Percentiles rank a stretch among this genome's conserved stretches.
Conservation (phyloP, 2,329 filamentous ascomycete genomes). For the Pyrenophora tritici-repentis region DNA sequence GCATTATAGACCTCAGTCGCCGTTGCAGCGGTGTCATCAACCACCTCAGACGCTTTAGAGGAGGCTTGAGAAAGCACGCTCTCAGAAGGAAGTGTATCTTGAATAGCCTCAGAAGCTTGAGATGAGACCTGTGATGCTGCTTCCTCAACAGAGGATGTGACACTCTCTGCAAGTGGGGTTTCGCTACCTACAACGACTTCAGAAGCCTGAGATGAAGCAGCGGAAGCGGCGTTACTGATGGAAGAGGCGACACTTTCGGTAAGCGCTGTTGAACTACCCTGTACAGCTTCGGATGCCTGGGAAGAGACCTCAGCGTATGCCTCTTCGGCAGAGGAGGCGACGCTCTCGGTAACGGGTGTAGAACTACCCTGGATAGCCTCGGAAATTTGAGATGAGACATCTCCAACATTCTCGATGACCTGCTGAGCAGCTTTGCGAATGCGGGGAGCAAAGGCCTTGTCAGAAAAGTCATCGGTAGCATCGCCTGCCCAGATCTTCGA, state of each 20-base stretch:
- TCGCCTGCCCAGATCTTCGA: slow-evolving; percentile 84
- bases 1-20: slow-evolving; percentile 34
- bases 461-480: slow-evolving; percentile 76
- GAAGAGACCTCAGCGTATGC: slow-evolving; percentile 42
- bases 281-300: slow-evolving; percentile 36
- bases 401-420: slow-evolving; percentile 47
- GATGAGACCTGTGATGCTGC: slow-evolving; percentile 42
- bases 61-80: slow-evolving; percentile 36
- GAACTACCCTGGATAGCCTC: slow-evolving; percentile 43
- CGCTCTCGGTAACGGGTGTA: slow-evolving; percentile 38
- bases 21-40: slow-evolving; percentile 26
- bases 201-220: slow-evolving; percentile 34
- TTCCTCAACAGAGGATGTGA: slow-evolving; percentile 45
- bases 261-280: slow-evolving; percentile 38
- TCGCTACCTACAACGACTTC: slow-evolving; percentile 39
- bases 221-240: slow-evolving; percentile 44
- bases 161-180: slow-evolving; percentile 37
- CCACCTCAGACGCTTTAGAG: slow-evolving; percentile 26
- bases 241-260: slow-evolving; percentile 44
- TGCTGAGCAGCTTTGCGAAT: slow-evolving; percentile 54
- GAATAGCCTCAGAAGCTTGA: slow-evolving; percentile 31
- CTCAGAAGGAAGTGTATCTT: slow-evolving; percentile 17
- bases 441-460: slow-evolving; percentile 64
- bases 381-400: slow-evolving; percentile 45
- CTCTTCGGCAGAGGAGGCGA: slow-evolving; percentile 46